Conservation (phyloP, 805 yeast genomes). For the Torulaspora delbrueckii region DNA sequence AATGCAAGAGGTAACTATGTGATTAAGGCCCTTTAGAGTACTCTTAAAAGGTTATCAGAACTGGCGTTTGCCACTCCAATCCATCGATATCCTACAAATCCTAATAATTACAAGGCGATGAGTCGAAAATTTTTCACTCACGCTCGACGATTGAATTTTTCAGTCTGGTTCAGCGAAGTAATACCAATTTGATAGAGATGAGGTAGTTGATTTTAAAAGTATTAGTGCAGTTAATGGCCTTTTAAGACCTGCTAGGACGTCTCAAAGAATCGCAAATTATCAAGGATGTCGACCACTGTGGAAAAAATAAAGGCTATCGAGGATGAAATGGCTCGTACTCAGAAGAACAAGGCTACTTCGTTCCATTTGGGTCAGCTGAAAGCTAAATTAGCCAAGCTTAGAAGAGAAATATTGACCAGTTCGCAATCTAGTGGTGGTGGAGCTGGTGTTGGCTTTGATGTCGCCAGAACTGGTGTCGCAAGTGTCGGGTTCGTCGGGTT, state of each 20-base stretch:
- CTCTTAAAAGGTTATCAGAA: neutral
- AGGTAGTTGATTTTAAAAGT: slow-evolving; percentile 4
- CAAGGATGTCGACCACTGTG: slow-evolving; percentile 57
- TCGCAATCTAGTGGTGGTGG: slow-evolving; percentile 74
- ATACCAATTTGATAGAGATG: slow-evolving; percentile 14
- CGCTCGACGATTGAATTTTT: slow-evolving; percentile 3
- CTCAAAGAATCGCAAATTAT: neutral
- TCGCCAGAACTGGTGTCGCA: slow-evolving; percentile 97
- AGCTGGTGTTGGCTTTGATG: slow-evolving; percentile 92
- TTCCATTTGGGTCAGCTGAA: slow-evolving; percentile 96
- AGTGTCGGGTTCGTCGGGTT: slow-evolving; percentile 97
- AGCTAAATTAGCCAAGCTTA: slow-evolving; percentile 91
- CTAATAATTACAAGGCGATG: neutral
- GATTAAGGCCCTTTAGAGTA: neutral
- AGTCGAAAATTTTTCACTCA: slow-evolving; percentile 17
- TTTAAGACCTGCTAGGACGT: neutral
- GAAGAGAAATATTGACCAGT: slow-evolving; percentile 81
- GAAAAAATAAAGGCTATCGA: slow-evolving; percentile 82
- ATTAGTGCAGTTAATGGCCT: neutral
- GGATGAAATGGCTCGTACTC: slow-evolving; percentile 97
- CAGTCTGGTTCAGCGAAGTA: slow-evolving; percentile 1
- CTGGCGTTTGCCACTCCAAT: neutral
- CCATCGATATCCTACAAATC: neutral
- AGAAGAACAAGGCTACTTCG: slow-evolving; percentile 95
- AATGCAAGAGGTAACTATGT: neutral